Conservation (phyloP, 2,329 filamentous ascomycete species). For the Dactylellina haptotyla region DNA sequence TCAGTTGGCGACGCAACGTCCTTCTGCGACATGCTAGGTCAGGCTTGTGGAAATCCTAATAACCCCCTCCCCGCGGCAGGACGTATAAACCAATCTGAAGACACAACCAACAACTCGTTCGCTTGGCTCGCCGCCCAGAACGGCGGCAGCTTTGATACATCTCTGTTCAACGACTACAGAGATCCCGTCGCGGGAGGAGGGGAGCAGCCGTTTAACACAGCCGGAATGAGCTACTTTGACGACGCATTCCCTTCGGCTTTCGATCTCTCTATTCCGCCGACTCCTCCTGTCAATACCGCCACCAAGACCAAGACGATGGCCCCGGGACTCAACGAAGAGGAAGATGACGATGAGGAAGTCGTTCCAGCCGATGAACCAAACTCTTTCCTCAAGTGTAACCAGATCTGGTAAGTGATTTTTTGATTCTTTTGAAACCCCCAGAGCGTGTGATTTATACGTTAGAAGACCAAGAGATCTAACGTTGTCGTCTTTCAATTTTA, state of each 20-base stretch:
- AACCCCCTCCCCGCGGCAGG: slow-evolving; percentile 66
- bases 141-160: slow-evolving; percentile 78
- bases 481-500: slow-evolving; percentile 61
- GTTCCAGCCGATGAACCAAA: slow-evolving; percentile 70
- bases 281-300: slow-evolving; percentile 68
- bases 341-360: slow-evolving; percentile 73
- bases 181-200: slow-evolving; percentile 75
- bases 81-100: slow-evolving; percentile 24
- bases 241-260: slow-evolving; percentile 76
- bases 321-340: slow-evolving; percentile 65
- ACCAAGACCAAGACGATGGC: slow-evolving; percentile 54
- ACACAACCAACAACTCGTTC: slow-evolving; percentile 57
- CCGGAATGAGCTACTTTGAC: slow-evolving; percentile 75
- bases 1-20: slow-evolving; percentile 60
- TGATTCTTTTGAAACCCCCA: background rate
- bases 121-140: slow-evolving; percentile 69
- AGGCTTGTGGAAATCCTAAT: slow-evolving; percentile 67
- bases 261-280: slow-evolving; percentile 84
- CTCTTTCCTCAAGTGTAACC: slow-evolving; percentile 82
- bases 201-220: slow-evolving; percentile 73
- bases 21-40: slow-evolving; percentile 69
- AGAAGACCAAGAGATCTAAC: slow-evolving; percentile 53
- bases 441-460: slow-evolving; percentile 18
- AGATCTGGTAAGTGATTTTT: slow-evolving; percentile 79
- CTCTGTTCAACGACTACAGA: slow-evolving; percentile 90